phyloP scores from a whole-genome alignment of 1,139 yeast species.

The Keqinozyma sinolaborantium region DNA sequence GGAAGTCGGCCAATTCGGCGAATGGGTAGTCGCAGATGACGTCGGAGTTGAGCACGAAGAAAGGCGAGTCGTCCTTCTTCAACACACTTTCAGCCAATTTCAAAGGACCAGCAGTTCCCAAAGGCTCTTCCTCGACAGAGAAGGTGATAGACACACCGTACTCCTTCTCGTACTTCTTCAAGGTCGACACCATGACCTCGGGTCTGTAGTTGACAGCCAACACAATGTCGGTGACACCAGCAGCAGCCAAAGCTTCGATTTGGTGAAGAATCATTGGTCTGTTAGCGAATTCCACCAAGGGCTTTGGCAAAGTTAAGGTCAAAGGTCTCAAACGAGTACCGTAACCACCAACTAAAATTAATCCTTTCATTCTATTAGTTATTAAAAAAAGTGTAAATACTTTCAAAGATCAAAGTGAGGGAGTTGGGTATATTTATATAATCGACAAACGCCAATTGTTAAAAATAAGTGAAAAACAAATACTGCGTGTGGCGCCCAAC shows the following conservation, averaged over 20 bases:
- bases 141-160: slow-evolving; percentile 95
- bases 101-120: slow-evolving; percentile 99
- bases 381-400: not conserved
- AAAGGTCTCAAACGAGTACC: slow-evolving; percentile 99
- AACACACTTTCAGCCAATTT: slow-evolving; percentile 93
- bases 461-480: not conserved
- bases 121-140: slow-evolving; percentile 98
- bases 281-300: slow-evolving; percentile 97
- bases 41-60: slow-evolving; percentile 96
- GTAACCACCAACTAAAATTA: slow-evolving; percentile 98
- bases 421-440: not conserved
- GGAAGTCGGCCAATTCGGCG: slow-evolving; percentile 88
- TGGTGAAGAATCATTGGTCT: slow-evolving; percentile 97
- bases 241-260: slow-evolving; percentile 95
- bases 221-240: slow-evolving; percentile 98
- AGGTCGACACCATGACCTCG: slow-evolving; percentile 96
- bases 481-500: not conserved
- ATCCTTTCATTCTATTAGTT: slow-evolving; percentile 87
- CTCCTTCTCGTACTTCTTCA: slow-evolving; percentile 89
- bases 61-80: slow-evolving; percentile 93
- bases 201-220: slow-evolving; percentile 99
- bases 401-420: not conserved
- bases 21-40: slow-evolving; percentile 99
- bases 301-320: slow-evolving; percentile 96
- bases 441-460: not conserved